Evolutionary conservation across 83 land plant species (phyloP).

Genomic region (Diphasiastrum complanatum): DNA sequence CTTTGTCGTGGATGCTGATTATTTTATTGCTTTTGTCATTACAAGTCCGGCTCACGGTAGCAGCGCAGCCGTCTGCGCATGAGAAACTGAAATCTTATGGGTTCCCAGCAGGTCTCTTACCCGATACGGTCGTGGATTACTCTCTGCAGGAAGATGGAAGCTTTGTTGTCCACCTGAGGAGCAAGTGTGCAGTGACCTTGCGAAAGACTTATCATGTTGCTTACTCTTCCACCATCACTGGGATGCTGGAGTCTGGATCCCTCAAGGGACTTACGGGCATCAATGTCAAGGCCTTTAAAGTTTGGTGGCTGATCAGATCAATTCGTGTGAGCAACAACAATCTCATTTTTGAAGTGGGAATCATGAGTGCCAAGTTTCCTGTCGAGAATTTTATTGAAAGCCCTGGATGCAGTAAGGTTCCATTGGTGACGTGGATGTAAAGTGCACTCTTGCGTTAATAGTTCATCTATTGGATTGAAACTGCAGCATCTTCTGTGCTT

Average conservation of each 20-base stretch:
- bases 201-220: background rate
- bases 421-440: no score
- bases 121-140: slow-evolving; percentile 1
- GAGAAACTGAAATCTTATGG: background rate
- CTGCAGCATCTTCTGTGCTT: no score
- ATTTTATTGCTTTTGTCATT: no score
- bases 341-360: background rate
- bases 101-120: background rate
- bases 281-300: background rate
- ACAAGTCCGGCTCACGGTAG: no score
- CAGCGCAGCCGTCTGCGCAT: no score
- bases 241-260: background rate
- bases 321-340: background rate
- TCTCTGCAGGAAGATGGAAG: background rate
- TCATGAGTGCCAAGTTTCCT: background rate
- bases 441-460: no score
- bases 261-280: background rate
- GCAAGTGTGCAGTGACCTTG: background rate
- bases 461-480: no score
- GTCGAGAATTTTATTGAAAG: background rate
- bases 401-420: no score
- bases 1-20: no score
- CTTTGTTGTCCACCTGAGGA: background rate
- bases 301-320: background rate
- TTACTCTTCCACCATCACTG: background rate